phyloP scores from a whole-genome alignment of 2,329 filamentous ascomycete species.

The Aspergillus terreus region DNA sequence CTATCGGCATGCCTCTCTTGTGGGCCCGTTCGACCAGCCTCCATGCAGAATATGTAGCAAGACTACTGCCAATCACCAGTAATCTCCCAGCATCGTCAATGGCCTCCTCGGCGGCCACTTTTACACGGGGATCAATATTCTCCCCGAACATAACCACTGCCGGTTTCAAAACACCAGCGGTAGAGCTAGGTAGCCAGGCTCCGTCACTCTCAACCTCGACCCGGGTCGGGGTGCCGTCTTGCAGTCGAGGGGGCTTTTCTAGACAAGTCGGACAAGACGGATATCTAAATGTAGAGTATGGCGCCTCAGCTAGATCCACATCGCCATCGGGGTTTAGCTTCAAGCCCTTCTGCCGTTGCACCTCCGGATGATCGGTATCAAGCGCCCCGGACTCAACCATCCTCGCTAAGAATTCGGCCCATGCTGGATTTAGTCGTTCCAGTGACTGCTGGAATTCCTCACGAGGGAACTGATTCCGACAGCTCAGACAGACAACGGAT shows the following conservation, averaged over 20 bases:
- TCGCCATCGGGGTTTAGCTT: constrained; percentile 92
- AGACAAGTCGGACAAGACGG: constrained; percentile 83
- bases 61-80: constrained; percentile 79
- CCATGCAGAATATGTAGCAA: constrained; percentile 96
- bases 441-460: constrained; percentile 72
- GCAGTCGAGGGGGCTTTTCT: constrained; percentile 54
- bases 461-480: constrained; percentile 67
- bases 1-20: constrained; percentile 79
- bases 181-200: constrained; percentile 65
- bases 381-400: constrained; percentile 72
- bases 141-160: constrained; percentile 97
- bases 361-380: constrained; percentile 69
- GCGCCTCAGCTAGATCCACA: constrained; percentile 80
- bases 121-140: constrained; percentile 67
- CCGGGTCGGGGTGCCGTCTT: constrained; percentile 52
- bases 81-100: constrained; percentile 73
- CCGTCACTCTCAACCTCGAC: constrained; percentile 76
- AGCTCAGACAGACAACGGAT: constrained; percentile 75
- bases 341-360: constrained; percentile 65
- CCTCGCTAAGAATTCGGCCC: constrained; percentile 71
- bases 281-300: constrained; percentile 87
- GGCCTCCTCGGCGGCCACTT: constrained; percentile 71
- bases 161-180: constrained; percentile 81
- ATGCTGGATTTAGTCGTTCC: constrained; percentile 75
- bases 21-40: constrained; percentile 78